These are phyloP conservation scores for Aspergillus carlsbadensis DNA, from an alignment of 495 filamentous ascomycete genomes.

Conservation along the genomic window DNA sequence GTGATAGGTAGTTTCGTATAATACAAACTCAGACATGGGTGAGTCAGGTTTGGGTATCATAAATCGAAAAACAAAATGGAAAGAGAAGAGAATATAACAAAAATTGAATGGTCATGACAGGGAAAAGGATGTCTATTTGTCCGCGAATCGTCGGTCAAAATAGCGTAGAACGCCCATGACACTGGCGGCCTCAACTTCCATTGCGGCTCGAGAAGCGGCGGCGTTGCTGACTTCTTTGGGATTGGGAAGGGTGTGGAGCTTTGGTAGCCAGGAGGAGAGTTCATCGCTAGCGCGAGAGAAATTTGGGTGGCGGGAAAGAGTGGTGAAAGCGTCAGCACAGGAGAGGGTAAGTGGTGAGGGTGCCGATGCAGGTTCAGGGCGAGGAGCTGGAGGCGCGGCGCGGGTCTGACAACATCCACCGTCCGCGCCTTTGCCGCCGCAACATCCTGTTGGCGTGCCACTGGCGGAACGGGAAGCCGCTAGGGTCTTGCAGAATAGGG, in stretches of 20 bases:
- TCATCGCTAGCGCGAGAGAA: constrained; percentile 76
- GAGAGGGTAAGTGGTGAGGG: constrained; percentile 43
- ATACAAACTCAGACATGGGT: constrained; percentile 35
- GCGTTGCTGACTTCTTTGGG: constrained; percentile 32
- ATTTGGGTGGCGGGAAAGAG: constrained; percentile 74
- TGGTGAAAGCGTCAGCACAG: constrained; percentile 81
- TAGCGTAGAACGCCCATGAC: constrained; percentile 83
- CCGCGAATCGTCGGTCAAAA: constrained; percentile 74
- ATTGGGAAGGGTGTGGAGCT: constrained; percentile 60
- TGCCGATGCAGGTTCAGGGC: constrained; percentile 22
- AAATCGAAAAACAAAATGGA: constrained; percentile 21
- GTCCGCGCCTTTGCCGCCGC: constrained; percentile 47
- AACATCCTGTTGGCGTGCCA: constrained; percentile 49
- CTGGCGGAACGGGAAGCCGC: constrained; percentile 60
- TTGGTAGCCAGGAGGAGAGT: constrained; percentile 71
- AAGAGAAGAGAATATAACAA: constrained; percentile 14
- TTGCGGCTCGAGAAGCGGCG: constrained; percentile 50
- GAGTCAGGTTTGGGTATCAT: constrained; percentile 46
- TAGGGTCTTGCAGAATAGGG: constrained; percentile 82
- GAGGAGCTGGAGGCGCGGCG: constrained; percentile 5
- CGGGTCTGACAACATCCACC: constrained; percentile 54
- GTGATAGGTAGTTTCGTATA: constrained; percentile 16
- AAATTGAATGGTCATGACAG: neutral
- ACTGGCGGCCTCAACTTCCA: constrained; percentile 82
- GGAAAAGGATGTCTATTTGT: constrained; percentile 31